Conservation (phyloP, 441 rosid genomes). For the Bocquillonia castaneifolia region DNA sequence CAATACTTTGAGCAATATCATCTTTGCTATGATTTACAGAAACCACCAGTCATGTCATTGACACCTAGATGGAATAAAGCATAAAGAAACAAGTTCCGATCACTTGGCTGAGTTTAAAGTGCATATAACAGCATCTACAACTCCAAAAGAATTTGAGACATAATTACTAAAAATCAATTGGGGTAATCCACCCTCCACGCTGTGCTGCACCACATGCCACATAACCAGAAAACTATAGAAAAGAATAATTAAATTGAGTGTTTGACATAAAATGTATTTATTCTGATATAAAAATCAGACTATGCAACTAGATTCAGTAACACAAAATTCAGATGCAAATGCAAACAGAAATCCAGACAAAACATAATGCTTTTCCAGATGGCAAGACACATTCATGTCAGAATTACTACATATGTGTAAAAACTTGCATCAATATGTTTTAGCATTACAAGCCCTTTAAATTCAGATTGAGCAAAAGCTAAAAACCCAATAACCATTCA, state of each 20-base stretch:
- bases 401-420: constrained; percentile 5
- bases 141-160: not conserved
- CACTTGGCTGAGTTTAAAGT: not conserved
- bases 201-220: not conserved
- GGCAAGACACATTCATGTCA: not conserved
- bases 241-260: not conserved
- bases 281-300: not conserved
- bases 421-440: not conserved
- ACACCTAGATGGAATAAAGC: too few species aligned
- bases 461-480: constrained; percentile 5
- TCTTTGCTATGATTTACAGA: too few species aligned
- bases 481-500: not conserved
- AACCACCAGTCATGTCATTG: too few species aligned
- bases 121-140: not conserved
- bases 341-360: not conserved
- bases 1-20: not conserved
- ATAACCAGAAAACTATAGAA: not conserved
- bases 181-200: not conserved
- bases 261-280: not conserved
- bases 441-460: not conserved
- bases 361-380: not conserved
- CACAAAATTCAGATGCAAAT: not conserved
- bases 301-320: not conserved
- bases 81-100: too few species aligned
- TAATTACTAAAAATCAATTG: not conserved